Conservation (phyloP, 768 basidiomycete species). For the Leucocoprinus sp. region DNA sequence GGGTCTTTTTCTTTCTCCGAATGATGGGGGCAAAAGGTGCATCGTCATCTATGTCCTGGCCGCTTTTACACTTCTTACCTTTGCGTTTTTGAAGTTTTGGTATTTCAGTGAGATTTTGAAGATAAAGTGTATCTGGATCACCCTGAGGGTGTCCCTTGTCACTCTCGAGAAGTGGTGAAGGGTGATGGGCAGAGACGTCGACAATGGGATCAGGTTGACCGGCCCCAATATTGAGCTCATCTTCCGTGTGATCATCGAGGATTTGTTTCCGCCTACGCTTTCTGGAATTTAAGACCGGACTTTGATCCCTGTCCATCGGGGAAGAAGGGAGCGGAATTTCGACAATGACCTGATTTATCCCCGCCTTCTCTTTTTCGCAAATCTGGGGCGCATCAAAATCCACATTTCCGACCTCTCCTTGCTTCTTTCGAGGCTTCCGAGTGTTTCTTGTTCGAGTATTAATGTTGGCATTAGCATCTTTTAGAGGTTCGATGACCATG, state of each 20-base stretch:
- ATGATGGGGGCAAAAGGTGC: neutral
- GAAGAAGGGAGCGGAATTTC: slow-evolving; percentile 1
- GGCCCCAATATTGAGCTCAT: slow-evolving; percentile 3
- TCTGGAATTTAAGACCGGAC: no score
- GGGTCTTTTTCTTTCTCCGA: neutral
- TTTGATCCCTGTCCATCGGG: neutral
- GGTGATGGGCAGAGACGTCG: neutral
- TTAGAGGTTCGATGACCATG: slow-evolving; percentile 11
- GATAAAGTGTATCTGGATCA: neutral
- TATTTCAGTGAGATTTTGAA: neutral
- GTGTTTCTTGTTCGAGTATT: slow-evolving; percentile 17
- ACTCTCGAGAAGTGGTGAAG: neutral
- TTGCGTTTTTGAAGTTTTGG: neutral
- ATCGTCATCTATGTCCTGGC: neutral
- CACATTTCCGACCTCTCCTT: slow-evolving; percentile 7
- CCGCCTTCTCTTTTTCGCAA: neutral
- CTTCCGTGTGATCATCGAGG: neutral
- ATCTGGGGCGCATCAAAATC: neutral
- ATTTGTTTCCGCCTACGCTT: slow-evolving; percentile 1
- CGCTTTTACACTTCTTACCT: slow-evolving; percentile 1
- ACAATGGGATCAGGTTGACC: neutral
- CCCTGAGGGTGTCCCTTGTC: neutral
- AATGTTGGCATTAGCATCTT: slow-evolving; percentile 4
- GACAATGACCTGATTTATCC: neutral
- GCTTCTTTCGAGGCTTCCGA: slow-evolving; percentile 24